Conservation (phyloP, 371 early-diverging fungal species). For the Chytridiales sp. region DNA sequence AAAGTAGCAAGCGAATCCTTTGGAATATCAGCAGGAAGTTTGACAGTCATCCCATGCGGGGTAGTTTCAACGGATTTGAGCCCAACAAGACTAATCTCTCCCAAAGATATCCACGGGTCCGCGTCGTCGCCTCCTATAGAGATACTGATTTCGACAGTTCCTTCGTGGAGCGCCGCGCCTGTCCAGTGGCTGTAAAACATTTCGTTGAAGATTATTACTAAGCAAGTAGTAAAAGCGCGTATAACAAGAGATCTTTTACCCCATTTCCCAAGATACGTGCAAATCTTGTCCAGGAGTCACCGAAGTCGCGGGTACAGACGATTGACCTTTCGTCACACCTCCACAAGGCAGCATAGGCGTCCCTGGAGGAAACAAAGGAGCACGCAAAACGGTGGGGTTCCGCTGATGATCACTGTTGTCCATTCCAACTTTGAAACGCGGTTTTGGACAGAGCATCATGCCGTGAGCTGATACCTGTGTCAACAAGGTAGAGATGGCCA, state of each 20-base stretch:
- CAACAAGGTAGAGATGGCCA: no score
- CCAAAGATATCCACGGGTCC: neutral
- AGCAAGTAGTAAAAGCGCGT: no score
- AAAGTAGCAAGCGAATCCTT: neutral
- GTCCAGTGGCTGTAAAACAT: constrained; percentile 1
- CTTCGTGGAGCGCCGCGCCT: constrained; percentile 13
- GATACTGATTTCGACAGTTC: constrained; percentile 1
- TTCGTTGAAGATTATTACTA: neutral
- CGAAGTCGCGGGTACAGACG: neutral
- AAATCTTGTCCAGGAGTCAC: constrained; percentile 4
- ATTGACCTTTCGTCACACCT: neutral
- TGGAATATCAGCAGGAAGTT: neutral
- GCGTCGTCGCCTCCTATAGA: neutral
- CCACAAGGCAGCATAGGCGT: constrained; percentile 10
- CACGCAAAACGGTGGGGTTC: constrained; percentile 5
- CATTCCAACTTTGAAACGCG: no score
- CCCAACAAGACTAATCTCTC: neutral
- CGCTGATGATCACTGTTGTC: no score
- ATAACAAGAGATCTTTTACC: no score
- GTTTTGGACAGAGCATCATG: no score
- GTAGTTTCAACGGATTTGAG: neutral
- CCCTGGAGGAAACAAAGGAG: neutral
- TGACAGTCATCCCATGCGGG: neutral
- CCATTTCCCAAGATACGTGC: constrained; percentile 6
- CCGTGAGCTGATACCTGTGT: no score